A percentile compares a stretch with the other conserved stretches of the same genome.
Conservation (phyloP, 2,329 filamentous ascomycete species). For the Ophioceras dolichostomum region DNA sequence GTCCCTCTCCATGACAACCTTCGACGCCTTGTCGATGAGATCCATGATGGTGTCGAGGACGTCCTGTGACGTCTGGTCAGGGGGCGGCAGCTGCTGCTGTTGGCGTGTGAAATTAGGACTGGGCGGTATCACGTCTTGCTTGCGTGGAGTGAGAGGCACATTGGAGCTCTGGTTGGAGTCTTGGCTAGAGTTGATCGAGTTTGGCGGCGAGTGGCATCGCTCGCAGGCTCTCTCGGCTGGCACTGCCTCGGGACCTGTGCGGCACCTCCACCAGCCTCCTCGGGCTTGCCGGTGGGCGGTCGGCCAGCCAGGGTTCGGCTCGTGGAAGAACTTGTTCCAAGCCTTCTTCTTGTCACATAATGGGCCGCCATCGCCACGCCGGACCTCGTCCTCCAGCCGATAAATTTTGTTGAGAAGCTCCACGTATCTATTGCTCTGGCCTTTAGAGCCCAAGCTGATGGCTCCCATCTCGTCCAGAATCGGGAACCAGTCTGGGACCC, state of each 20-base stretch:
- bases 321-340: constrained; percentile 14
- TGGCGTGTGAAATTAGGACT: neutral
- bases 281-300: constrained; percentile 5
- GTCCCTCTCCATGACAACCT: neutral
- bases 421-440: constrained; percentile 4
- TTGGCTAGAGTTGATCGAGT: too few relatives aligned
- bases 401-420: constrained; percentile 9
- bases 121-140: too few relatives aligned
- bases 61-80: neutral
- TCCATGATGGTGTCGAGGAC: neutral
- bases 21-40: neutral
- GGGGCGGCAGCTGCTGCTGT: neutral
- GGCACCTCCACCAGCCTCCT: constrained; percentile 16
- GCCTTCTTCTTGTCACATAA: too few relatives aligned
- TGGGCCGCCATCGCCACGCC: neutral
- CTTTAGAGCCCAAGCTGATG: neutral
- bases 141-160: too few relatives aligned
- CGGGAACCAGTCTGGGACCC: neutral
- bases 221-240: constrained; percentile 4
- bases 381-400: constrained; percentile 6
- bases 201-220: constrained; percentile 5
- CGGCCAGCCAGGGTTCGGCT: constrained; percentile 11
- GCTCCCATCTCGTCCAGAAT: neutral
- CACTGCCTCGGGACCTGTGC: constrained; percentile 5
- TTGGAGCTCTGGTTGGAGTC: too few relatives aligned